Evolutionary conservation across 2,329 filamentous ascomycete genomes (phyloP).

Genomic region (Lachnellula arida): DNA sequence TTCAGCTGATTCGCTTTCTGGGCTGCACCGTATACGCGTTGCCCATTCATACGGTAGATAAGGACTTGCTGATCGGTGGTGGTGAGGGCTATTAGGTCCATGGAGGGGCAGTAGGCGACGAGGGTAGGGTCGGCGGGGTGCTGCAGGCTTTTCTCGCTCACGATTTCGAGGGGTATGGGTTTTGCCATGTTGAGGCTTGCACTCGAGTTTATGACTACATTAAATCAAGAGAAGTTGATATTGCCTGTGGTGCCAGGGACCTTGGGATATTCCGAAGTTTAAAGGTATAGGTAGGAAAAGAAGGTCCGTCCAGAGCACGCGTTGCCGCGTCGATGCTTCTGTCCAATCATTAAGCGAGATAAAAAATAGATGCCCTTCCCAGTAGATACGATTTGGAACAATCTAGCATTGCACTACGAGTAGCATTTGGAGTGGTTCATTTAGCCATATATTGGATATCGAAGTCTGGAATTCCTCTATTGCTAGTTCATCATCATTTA

Average conservation of each 20-base stretch:
- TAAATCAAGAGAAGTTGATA: background rate
- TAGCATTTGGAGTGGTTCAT: background rate
- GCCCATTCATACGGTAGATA: conserved; percentile 74
- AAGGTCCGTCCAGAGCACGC: background rate
- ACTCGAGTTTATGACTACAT: background rate
- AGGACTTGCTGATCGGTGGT: conserved; percentile 63
- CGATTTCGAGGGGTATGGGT: conserved; percentile 32
- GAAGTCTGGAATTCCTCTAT: conserved; percentile 11
- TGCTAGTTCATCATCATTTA: conserved; percentile 10
- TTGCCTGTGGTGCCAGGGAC: no score
- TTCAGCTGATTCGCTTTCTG: conserved; percentile 32
- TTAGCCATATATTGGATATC: background rate
- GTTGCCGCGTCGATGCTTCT: background rate
- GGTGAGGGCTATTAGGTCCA: conserved; percentile 77
- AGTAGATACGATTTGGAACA: background rate
- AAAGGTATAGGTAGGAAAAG: background rate
- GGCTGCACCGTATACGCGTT: conserved; percentile 54
- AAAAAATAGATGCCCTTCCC: conserved; percentile 3
- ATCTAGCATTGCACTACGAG: no score
- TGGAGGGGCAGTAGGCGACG: conserved; percentile 73
- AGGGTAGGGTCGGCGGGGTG: conserved; percentile 51
- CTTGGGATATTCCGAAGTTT: no score
- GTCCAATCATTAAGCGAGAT: background rate
- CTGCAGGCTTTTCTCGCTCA: conserved; percentile 55
- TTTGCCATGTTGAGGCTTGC: conserved; percentile 19